Conservation (phyloP, 805 yeast species). For the Metschnikowia baotianmanensis region DNA sequence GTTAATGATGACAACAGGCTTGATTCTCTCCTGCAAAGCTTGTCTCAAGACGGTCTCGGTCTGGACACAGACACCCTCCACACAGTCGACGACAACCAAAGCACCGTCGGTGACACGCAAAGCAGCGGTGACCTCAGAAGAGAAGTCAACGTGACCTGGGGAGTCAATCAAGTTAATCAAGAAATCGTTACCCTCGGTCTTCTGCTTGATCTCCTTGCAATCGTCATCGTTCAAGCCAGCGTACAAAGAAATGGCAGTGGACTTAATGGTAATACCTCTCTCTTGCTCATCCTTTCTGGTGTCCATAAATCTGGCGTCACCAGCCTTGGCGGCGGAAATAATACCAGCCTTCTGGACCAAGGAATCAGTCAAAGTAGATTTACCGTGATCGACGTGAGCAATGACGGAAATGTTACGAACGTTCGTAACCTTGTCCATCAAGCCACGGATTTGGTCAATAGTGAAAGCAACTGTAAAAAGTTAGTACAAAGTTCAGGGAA, state of each 20-base stretch:
- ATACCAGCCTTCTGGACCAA: conserved; percentile 99
- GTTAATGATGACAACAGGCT: conserved; percentile 98
- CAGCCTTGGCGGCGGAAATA: conserved; percentile 99
- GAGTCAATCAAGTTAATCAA: conserved; percentile 98
- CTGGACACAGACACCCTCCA: conserved; percentile 99
- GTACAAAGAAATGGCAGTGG: conserved; percentile 96
- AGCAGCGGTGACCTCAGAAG: conserved; percentile 99
- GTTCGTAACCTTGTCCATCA: conserved; percentile 99
- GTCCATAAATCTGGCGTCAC: conserved; percentile 99
- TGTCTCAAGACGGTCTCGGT: conserved; percentile 99
- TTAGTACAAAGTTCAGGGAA: conserved; percentile 22
- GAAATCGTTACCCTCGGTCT: conserved; percentile 90
- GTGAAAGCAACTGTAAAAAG: conserved; percentile 46
- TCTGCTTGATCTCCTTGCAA: conserved; percentile 85
- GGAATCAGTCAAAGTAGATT: conserved; percentile 98
- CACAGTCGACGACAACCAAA: conserved; percentile 97
- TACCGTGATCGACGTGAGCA: conserved; percentile 99
- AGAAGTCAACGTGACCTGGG: conserved; percentile 99
- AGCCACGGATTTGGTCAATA: conserved; percentile 88
- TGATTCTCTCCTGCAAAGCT: conserved; percentile 98
- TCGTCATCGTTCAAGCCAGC: conserved; percentile 86
- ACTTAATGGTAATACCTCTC: conserved; percentile 99
- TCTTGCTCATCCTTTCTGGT: conserved; percentile 99
- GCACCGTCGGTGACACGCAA: conserved; percentile 99
- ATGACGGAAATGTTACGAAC: conserved; percentile 99